A percentile compares a stretch with the other conserved stretches of the same genome.
These are phyloP conservation scores for Wilcoxina mikolae DNA, from an alignment of 495 filamentous ascomycete species.

Conservation along the genomic window DNA sequence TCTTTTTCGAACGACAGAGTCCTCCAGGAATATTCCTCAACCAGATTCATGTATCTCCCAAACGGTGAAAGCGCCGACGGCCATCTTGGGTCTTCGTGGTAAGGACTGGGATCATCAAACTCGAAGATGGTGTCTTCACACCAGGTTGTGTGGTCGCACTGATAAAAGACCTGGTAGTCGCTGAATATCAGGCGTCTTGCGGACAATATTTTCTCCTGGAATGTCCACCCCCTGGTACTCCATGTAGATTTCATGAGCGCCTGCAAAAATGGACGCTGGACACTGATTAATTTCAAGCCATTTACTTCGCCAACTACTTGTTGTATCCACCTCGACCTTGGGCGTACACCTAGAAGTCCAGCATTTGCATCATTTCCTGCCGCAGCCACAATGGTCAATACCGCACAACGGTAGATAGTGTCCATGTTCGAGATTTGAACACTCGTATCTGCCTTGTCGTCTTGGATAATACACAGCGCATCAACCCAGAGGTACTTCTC, in stretches of 20 bases:
- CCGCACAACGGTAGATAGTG: conserved; percentile 12
- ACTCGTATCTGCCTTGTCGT: conserved; percentile 11
- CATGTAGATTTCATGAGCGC: neutral
- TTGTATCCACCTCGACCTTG: neutral
- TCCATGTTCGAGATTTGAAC: conserved; percentile 13
- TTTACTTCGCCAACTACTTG: conserved; percentile 3
- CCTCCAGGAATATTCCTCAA: neutral
- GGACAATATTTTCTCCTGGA: neutral
- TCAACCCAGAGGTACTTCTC: conserved; percentile 20
- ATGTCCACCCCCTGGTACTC: neutral
- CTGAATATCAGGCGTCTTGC: neutral
- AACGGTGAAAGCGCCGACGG: neutral
- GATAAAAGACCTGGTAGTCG: neutral
- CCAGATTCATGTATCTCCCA: neutral
- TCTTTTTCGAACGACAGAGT: neutral
- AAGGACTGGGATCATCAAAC: neutral
- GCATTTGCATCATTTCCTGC: conserved; percentile 8
- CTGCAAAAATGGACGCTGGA: neutral
- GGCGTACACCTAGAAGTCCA: conserved; percentile 5
- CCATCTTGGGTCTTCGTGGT: neutral
- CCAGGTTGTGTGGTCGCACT: neutral
- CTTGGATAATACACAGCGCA: conserved; percentile 20
- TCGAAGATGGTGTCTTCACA: neutral
- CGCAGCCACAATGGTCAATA: conserved; percentile 15
- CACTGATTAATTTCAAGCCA: neutral